These are phyloP conservation scores for Mortierella sp. DNA, from an alignment of 371 early-diverging fungal species.

Conservation along the genomic window DNA sequence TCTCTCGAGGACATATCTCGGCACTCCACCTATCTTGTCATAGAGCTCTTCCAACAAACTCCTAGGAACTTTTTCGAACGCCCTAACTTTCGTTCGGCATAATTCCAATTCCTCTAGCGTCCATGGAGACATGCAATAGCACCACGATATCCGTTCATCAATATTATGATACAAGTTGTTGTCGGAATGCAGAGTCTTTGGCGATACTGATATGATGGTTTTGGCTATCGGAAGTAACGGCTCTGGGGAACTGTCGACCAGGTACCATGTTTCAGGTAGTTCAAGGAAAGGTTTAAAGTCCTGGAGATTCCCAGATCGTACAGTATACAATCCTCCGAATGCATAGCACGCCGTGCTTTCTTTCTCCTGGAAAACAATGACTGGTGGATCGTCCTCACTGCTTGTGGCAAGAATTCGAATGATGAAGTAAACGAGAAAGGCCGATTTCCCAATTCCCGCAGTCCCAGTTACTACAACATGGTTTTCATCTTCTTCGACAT, in stretches of 20 bases:
- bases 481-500: neutral
- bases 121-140: conserved; percentile 48
- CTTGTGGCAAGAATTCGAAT: conserved; percentile 29
- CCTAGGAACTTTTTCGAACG: conserved; percentile 27
- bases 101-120: conserved; percentile 26
- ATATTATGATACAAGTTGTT: conserved; percentile 16
- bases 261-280: conserved; percentile 37
- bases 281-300: conserved; percentile 33
- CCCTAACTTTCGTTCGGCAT: conserved; percentile 11
- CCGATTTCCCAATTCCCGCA: conserved; percentile 27
- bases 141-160: conserved; percentile 20
- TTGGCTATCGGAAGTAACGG: conserved; percentile 22
- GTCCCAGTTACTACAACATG: conserved; percentile 12
- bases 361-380: conserved; percentile 27
- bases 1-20: conserved; percentile 43
- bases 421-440: conserved; percentile 31
- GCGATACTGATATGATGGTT: conserved; percentile 46
- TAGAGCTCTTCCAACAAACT: conserved; percentile 19
- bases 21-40: conserved; percentile 25
- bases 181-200: conserved; percentile 21
- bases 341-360: conserved; percentile 9
- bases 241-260: conserved; percentile 30
- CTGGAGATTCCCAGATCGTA: conserved; percentile 17
- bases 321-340: conserved; percentile 28
- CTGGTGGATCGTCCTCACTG: conserved; percentile 20